These are phyloP conservation scores for Microcos paniculata DNA, from an alignment of 345 rosid genomes.

Conservation along the genomic window DNA sequence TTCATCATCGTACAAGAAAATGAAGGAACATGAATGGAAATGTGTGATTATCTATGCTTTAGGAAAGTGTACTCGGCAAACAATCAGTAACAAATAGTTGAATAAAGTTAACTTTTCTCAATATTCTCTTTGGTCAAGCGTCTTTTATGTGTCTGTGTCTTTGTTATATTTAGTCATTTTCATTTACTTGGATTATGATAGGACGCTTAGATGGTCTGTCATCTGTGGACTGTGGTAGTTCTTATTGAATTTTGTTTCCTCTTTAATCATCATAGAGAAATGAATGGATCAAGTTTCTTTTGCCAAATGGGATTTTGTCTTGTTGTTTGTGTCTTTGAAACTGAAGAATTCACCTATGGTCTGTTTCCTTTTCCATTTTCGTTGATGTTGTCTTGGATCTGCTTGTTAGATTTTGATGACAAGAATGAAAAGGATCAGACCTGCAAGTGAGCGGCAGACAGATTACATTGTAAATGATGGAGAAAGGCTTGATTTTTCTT, in stretches of 20 bases:
- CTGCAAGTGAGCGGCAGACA: not conserved
- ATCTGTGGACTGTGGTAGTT: too few relatives aligned
- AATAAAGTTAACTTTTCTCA: not conserved
- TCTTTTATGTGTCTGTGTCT: too few relatives aligned
- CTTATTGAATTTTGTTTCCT: not conserved
- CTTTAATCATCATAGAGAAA: not conserved
- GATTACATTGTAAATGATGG: conserved; percentile 1
- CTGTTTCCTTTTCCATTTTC: not conserved
- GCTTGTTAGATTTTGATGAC: not conserved
- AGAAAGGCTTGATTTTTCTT: not conserved
- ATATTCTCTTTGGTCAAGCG: not conserved
- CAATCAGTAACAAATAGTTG: not conserved
- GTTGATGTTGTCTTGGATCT: not conserved
- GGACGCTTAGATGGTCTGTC: not conserved
- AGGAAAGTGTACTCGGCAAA: not conserved
- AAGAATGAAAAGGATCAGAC: not conserved
- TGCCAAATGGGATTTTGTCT: not conserved
- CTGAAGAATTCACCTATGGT: not conserved
- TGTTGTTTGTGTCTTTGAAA: not conserved
- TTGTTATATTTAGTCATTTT: too few relatives aligned
- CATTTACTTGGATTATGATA: not conserved
- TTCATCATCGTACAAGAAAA: not conserved
- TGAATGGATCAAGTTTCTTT: not conserved
- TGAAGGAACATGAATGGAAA: not conserved
- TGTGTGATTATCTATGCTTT: not conserved